A percentile compares a stretch with the other conserved stretches of the same genome.
Conservation (phyloP, 2,329 filamentous ascomycete genomes). For the Drechslera avenae region DNA sequence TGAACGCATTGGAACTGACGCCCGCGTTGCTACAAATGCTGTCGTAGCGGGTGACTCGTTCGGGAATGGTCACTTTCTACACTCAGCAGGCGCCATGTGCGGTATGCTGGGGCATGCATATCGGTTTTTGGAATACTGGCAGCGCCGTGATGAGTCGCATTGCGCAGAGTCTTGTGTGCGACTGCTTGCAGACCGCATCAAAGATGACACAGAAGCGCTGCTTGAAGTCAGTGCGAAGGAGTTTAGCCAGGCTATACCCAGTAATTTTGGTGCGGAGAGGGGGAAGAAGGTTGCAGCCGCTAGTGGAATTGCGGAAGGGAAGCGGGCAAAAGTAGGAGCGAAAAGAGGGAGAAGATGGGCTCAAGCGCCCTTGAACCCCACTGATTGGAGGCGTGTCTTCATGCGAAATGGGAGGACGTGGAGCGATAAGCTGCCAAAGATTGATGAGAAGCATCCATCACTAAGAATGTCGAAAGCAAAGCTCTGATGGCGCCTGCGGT, state of each 20-base stretch:
- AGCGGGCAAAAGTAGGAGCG: constrained; percentile 9
- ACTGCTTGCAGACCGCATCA: constrained; percentile 22
- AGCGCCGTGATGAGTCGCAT: constrained; percentile 15
- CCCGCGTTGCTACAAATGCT: constrained; percentile 20
- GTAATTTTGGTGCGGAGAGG: constrained; percentile 22
- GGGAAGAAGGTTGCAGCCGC: constrained; percentile 18
- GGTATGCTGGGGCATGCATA: constrained; percentile 25
- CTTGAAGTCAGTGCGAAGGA: constrained; percentile 26
- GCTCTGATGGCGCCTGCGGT: not conserved
- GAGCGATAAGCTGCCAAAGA: constrained; percentile 16
- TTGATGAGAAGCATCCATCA: constrained; percentile 14
- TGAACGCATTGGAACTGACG: constrained; percentile 18
- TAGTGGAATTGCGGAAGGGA: constrained; percentile 18
- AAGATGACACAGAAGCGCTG: constrained; percentile 18
- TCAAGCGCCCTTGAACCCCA: constrained; percentile 20
- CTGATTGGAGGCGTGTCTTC: constrained; percentile 24
- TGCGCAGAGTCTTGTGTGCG: constrained; percentile 17
- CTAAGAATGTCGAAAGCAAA: constrained; percentile 1
- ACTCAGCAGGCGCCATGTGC: constrained; percentile 23
- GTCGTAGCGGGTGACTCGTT: constrained; percentile 24
- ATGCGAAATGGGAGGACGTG: constrained; percentile 20
- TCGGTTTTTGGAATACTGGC: constrained; percentile 22
- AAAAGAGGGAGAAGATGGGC: constrained; percentile 13
- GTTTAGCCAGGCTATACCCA: constrained; percentile 23
- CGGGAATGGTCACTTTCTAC: constrained; percentile 23